Evolutionary conservation across 495 filamentous ascomycete species (phyloP).

Genomic region (Trichoderma erinaceum): DNA sequence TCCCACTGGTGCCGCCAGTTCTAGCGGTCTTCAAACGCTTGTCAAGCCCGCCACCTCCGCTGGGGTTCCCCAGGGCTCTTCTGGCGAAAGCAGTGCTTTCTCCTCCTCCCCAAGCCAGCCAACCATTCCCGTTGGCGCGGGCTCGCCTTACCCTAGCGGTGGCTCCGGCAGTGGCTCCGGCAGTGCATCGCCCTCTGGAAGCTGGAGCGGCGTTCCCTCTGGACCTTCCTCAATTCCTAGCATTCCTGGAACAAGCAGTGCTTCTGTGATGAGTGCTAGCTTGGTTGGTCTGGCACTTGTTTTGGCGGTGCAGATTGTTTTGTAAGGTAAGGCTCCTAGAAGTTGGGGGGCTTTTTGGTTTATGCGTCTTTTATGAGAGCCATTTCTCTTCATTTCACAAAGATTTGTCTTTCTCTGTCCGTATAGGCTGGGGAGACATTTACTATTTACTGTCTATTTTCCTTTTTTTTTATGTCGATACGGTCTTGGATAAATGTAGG

Average conservation of each 20-base stretch:
- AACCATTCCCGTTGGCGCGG: not conserved
- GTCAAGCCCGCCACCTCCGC: not conserved
- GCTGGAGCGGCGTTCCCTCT: not conserved
- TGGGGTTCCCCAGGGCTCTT: not conserved
- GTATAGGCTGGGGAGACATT: not conserved
- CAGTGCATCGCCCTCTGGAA: conserved; percentile 7
- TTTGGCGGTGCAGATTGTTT: not conserved
- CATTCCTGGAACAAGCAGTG: not conserved
- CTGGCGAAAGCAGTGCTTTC: not conserved
- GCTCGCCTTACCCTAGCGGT: not conserved
- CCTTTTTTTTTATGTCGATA: conserved; percentile 7
- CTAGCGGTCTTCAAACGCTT: not conserved
- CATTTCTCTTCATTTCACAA: not conserved
- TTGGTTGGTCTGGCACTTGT: conserved; percentile 1
- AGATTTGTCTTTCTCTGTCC: not conserved
- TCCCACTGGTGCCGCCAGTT: not conserved
- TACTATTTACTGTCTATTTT: not conserved
- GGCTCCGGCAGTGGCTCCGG: not conserved
- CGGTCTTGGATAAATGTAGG: conserved; percentile 6
- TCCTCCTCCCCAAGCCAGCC: not conserved
- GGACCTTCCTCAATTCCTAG: not conserved
- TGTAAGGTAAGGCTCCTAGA: not conserved
- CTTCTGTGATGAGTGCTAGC: conserved; percentile 4
- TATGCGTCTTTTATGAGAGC: not conserved
- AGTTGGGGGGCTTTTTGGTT: not conserved